Evolutionary conservation across 331 rosid species (phyloP), one percentile per base, ranked within the genome.

Genomic region (Pyracantha coccinea): DNA sequence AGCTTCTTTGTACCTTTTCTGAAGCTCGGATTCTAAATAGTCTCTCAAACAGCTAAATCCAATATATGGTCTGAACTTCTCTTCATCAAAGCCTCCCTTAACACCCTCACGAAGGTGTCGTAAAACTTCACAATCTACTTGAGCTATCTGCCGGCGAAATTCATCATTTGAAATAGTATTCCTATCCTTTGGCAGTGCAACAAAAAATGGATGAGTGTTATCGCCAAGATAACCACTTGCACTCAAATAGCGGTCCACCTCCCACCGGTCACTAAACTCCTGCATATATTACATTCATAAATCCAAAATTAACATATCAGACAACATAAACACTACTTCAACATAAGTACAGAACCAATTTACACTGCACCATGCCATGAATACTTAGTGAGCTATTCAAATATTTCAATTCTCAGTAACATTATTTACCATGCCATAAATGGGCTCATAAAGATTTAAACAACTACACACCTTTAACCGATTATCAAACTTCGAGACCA

Each of bases 141-240:
- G 92, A 79, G 92, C 79, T 77, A 93, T 91, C 88, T 93, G 97
- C 81, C 93, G 75, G 41, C 96, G 97, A 69, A 93, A 93, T 68
- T 93, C 97, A 17, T 91, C 97, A 82, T 93, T 93, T 73, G 98
- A 91, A 66, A 88, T 81, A 50, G 87, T 88, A 72, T 79, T 87
- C 76, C 90, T 81, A 78, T 93, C 98, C 86, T 93, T 91, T 17
- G 97, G 97, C 64, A 93, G 72, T 70, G 98, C 98, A 52, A 93
- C 98, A 77, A 85, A 93, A 77, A 80, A 93, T n/a, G 97, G 98
- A 81, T 60, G 89, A 11, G 86, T 83, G 74, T 65, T 83, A 59
- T 93, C 98, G 66, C 98, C 97, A 41, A 93, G 91, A 83, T 91
- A 93, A 74, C 98, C 97, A 76, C 96, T 89, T 69, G 96, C 97